These are phyloP conservation scores for Lactifluus piperatus DNA, from an alignment of 768 basidiomycete species.

Conservation along the genomic window DNA sequence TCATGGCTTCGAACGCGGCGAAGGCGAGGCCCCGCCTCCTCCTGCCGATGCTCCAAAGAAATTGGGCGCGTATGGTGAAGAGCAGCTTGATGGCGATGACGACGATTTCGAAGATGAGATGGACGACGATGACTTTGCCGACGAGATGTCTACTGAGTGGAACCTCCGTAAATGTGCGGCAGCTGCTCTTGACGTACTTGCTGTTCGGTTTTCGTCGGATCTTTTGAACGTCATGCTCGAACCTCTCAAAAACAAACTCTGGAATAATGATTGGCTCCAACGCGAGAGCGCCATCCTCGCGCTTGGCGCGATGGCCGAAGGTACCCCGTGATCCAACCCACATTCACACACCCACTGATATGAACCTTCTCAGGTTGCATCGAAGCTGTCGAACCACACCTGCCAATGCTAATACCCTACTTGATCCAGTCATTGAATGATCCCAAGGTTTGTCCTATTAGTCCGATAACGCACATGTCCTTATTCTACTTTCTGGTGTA, in stretches of 20 bases:
- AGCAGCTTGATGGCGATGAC: conserved; percentile 75
- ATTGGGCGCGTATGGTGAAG: conserved; percentile 67
- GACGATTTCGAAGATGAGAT: conserved; percentile 67
- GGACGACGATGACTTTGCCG: conserved; percentile 88
- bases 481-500: conserved; percentile 26
- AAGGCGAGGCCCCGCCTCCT: conserved; percentile 28
- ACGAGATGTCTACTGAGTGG: conserved; percentile 98
- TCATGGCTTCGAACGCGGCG: conserved; percentile 80
- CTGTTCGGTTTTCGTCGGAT: conserved; percentile 87
- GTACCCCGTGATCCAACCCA: conserved; percentile 34
- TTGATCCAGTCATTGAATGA: conserved; percentile 86
- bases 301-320: conserved; percentile 97
- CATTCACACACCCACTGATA: background rate
- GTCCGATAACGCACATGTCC: background rate
- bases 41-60: conserved; percentile 24
- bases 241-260: conserved; percentile 87
- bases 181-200: conserved; percentile 93
- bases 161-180: conserved; percentile 97
- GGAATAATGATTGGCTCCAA: conserved; percentile 89
- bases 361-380: conserved; percentile 67
- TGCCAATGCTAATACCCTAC: conserved; percentile 90
- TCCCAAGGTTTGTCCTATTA: conserved; percentile 56
- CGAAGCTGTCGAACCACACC: conserved; percentile 88
- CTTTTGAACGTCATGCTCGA: conserved; percentile 82
- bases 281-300: conserved; percentile 94